Evolutionary conservation across 1,139 yeast species (phyloP).

Genomic region (Magnusiomyces sp.): DNA sequence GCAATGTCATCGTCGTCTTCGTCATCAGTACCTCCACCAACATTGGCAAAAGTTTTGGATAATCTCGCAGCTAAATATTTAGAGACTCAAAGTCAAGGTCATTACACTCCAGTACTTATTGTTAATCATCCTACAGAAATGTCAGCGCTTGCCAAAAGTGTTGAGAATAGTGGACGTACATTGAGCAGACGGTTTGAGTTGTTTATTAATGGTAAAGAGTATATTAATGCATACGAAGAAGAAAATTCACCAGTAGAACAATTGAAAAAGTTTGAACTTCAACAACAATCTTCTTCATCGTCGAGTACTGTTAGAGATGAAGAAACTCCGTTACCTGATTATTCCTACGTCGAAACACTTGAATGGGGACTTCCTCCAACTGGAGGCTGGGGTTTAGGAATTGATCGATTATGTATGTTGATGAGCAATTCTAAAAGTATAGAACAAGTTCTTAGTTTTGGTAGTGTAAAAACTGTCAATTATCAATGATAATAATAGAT

Average conservation of each 20-base stretch:
- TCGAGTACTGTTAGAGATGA: slow-evolving; percentile 40
- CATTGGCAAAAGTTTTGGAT: slow-evolving; percentile 57
- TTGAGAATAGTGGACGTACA: slow-evolving; percentile 26
- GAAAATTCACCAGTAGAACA: slow-evolving; percentile 82
- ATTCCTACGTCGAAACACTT: slow-evolving; percentile 62
- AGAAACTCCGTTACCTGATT: slow-evolving; percentile 66
- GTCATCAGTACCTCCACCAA: slow-evolving; percentile 44
- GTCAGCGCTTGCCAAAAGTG: slow-evolving; percentile 83
- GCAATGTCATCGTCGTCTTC: slow-evolving; percentile 26
- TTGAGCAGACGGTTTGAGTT: slow-evolving; percentile 65
- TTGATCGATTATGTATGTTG: slow-evolving; percentile 81
- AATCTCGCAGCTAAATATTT: slow-evolving; percentile 51
- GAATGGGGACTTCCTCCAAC: slow-evolving; percentile 96
- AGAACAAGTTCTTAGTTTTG: slow-evolving; percentile 76
- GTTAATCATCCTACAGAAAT: slow-evolving; percentile 75
- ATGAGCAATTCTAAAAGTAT: slow-evolving; percentile 58
- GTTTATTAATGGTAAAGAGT: slow-evolving; percentile 72
- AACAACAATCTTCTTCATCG: slow-evolving; percentile 30
- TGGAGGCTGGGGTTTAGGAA: slow-evolving; percentile 96
- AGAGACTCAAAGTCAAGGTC: slow-evolving; percentile 48
- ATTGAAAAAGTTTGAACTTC: slow-evolving; percentile 47
- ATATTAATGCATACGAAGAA: slow-evolving; percentile 92
- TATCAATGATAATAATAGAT: slow-evolving; percentile 19
- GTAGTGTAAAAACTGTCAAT: slow-evolving; percentile 62
- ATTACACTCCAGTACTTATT: slow-evolving; percentile 54